Evolutionary conservation across 192 early-diverging fungal genomes (phyloP).

Genomic region (Anaeromyces robustus): DNA sequence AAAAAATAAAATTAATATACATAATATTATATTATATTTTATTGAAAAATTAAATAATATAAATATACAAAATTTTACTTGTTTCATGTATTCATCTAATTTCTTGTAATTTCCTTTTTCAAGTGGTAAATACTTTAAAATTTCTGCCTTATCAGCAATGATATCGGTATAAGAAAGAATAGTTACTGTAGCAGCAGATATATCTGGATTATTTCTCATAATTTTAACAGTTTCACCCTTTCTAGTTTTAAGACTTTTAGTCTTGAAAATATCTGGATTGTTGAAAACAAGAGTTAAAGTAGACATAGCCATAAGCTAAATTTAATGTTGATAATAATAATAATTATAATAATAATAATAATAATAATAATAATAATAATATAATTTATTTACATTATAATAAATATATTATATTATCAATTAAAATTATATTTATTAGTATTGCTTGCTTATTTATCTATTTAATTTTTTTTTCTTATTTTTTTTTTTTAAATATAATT

Average conservation of each 20-base stretch:
- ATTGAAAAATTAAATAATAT: no score
- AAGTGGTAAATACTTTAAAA: not conserved
- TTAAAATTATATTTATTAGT: no score
- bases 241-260: constrained; percentile 76
- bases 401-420: no score
- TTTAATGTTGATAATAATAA: no score
- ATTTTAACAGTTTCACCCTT: not conserved
- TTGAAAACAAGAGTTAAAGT: constrained; percentile 75
- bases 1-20: no score
- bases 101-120: not conserved
- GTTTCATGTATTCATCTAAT: not conserved
- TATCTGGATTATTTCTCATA: not conserved
- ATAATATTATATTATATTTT: no score
- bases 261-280: constrained; percentile 61
- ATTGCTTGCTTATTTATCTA: no score
- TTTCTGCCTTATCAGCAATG: not conserved
- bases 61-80: not conserved
- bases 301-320: constrained; percentile 79
- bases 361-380: no score
- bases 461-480: no score
- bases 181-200: not conserved
- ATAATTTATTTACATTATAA: no score
- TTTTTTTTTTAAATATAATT: no score
- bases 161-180: not conserved
- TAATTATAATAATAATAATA: no score